phyloP scores from a whole-genome alignment of 371 early-diverging fungal species.

The Catenaria anguillulae region DNA sequence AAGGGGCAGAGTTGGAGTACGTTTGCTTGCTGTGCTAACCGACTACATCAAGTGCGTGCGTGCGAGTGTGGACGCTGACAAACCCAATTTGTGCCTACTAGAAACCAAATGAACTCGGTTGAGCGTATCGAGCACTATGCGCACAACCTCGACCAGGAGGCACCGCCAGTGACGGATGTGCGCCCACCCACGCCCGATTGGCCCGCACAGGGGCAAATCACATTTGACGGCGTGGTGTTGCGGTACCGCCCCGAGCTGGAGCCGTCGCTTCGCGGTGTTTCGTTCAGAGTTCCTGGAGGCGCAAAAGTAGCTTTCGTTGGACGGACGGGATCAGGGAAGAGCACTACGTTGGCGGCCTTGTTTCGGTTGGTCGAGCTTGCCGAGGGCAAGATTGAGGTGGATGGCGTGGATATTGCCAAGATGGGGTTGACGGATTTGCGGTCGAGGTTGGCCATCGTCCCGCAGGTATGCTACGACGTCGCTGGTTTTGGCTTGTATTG shows the following conservation, averaged over 20 bases:
- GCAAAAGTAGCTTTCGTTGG: conserved; percentile 84
- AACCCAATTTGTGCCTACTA: too few species aligned
- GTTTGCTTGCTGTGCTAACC: too few species aligned
- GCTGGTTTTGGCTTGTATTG: too few species aligned
- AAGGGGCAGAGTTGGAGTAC: neutral
- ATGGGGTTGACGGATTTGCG: conserved; percentile 43
- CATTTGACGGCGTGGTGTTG: conserved; percentile 44
- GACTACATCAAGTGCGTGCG: too few species aligned
- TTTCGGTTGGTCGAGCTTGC: conserved; percentile 45
- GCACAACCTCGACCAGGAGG: conserved; percentile 11
- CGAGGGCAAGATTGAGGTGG: conserved; percentile 46
- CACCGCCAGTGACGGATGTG: neutral
- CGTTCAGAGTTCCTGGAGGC: conserved; percentile 41
- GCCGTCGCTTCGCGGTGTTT: conserved; percentile 45
- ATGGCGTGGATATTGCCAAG: conserved; percentile 39
- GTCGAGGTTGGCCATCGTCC: conserved; percentile 41
- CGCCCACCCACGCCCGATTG: conserved; percentile 13
- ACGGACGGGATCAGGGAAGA: too few species aligned
- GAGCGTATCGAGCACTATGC: neutral
- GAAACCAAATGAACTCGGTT: too few species aligned
- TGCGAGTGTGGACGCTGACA: too few species aligned
- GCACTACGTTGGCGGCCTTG: conserved; percentile 31
- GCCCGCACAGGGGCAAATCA: conserved; percentile 46
- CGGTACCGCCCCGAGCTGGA: conserved; percentile 54
- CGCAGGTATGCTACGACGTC: too few species aligned